Base-by-base conservation (phyloP, 2,329 filamentous ascomycete species). In the Trichoderma semiorbis region DNA sequence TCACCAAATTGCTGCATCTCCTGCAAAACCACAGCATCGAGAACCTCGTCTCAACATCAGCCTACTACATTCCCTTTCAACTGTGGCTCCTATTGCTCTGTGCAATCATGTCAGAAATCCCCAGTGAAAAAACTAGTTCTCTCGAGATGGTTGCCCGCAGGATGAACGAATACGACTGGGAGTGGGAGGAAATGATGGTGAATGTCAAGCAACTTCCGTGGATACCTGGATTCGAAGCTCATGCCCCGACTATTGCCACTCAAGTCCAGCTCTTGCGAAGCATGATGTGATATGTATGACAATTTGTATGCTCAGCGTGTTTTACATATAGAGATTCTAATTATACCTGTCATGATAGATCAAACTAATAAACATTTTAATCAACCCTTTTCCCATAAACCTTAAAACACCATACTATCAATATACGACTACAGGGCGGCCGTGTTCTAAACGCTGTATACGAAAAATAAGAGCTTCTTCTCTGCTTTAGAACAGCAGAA, bases 1-100 rank as follows among this genome's bases (percentile, higher is more conserved):
- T 70, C n/a, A 65, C 32, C 24, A 57, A 26, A 8, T 32, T 70
- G 5, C 18, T 70, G 3, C 32, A 24, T 11, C 53, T 57, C 12
- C 21, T 70, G 7, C 60, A 65, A n/a, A 28, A 26, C 53, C 47
- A 34, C 5, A 65, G 36, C 47, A 14, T 65, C 5, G 47, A 21
- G 16, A 65, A 16, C n/a, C 60, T 65, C 14, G 10, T 28, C 21
- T 58, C 32, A 16, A 7, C 26, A 12, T 47, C 26, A 2, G 11
- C 39, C 8, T 63, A 47, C 14, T 70, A 65, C 12, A 26, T 50
- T 14, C 60, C 69, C 24, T 58, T 57, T 12, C 69, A 65, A 18
- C 24, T 70, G 8, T 70, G 69, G 69, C 69, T 70, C 2, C 18
- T 65, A 10, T 18, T 70, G 3, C 61, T 70, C 12, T 57, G 43